Evolutionary conservation across 2,329 filamentous ascomycete species (phyloP), one percentile per base, ranked within the genome.

Genomic region (Cladosporium sp.): DNA sequence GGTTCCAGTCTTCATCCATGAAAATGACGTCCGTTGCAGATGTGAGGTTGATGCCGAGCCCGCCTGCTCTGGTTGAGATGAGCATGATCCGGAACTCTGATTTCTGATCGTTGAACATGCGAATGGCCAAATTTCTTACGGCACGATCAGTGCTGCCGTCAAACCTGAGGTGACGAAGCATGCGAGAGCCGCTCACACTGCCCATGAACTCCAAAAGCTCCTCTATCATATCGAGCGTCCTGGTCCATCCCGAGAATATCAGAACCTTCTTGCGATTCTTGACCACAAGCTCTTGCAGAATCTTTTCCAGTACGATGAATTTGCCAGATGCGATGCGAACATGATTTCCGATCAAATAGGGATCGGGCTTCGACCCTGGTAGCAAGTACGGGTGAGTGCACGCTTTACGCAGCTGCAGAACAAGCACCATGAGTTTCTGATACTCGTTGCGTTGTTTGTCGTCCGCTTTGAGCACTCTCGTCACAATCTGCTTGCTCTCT

Each of bases 221-320:
- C 64, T 86, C 84, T 44, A 81, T 83, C 23, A 81, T 79, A 67
- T 85, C 80, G 0, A 87, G 76, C 3, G 81, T 83, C 12, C 76
- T 75, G 0, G 82, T 85, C 66, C 86, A 86, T 2, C 82, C 80
- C 0, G 84, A 85, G 66, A 87, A 87, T n/a, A 87, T 83, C 6
- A 87, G 74, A 0, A 86, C 77, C 67, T 86, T 86, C 70, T 83
- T 83, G n/a, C 75, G 74, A 58, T 83, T 77, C 65, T 82, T 79
- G 59, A 85, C 72, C 1, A 86, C 80, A 1, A 82, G 75, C 65
- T 84, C 79, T 14, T 79, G 78, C 37, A 85, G 71, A 4, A 85
- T 76, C 70, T 84, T 86, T 56, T 83, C 79, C 0, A 87, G 74
- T 0, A 86, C 76, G 21, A 86, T 82, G 71, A 86, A 85, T 68